Conservation (phyloP, 1,284 basidiomycete genomes). For the Malassezia vespertilionis region DNA sequence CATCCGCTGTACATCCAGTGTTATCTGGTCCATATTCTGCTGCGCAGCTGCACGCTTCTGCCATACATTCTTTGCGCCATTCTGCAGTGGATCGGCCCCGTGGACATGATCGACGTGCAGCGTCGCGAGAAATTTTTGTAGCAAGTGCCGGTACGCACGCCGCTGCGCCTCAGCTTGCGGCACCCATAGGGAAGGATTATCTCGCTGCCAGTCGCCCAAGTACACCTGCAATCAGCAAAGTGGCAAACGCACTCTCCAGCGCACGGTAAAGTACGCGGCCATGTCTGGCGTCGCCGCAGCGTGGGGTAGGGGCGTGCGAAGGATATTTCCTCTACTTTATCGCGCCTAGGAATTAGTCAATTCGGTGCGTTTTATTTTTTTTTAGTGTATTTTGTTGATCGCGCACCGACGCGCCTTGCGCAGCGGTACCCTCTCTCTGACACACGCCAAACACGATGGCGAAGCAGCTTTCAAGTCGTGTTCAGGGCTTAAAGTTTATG, state of each 20-base stretch:
- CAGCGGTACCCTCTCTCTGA: no score
- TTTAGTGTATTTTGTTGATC: no score
- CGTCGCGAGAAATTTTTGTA: not conserved
- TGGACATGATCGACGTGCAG: not conserved
- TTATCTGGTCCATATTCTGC: conserved; percentile 3
- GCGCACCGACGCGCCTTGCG: no score
- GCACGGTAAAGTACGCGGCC: not conserved
- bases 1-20: conserved; percentile 8
- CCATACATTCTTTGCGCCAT: not conserved
- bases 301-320: not conserved
- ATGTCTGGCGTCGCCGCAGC: not conserved
- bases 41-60: not conserved
- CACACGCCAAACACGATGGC: conserved; percentile 8
- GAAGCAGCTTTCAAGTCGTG: conserved; percentile 13
- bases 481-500: conserved; percentile 20
- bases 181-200: not conserved
- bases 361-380: no score
- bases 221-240: not conserved
- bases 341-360: no score
- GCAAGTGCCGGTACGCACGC: conserved; percentile 16
- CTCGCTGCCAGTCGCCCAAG: not conserved
- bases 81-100: conserved; percentile 10
- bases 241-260: not conserved
- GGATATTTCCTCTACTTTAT: no score
- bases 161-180: conserved; percentile 1